A percentile compares a stretch with the other conserved stretches of the same genome.
Conservation (phyloP, 2,329 filamentous ascomycete genomes). For the Nannizziopsis arthrosporioides region DNA sequence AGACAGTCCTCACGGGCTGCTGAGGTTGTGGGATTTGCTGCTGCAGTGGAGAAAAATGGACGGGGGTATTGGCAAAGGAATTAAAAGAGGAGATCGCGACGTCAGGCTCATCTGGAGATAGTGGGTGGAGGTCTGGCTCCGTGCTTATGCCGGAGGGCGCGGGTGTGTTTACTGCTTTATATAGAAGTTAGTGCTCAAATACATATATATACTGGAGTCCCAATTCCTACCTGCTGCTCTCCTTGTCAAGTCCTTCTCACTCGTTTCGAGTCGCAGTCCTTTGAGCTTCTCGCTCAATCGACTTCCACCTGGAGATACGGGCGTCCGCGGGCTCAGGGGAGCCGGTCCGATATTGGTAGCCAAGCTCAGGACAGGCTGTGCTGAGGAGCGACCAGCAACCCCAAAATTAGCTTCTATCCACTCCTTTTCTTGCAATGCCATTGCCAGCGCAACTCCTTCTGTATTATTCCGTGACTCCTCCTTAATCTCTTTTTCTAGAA, state of each 20-base stretch:
- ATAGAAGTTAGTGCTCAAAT: background rate
- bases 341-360: conserved; percentile 18
- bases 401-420: conserved; percentile 81
- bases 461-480: conserved; percentile 60
- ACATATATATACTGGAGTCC: background rate
- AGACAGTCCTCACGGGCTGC: conserved; percentile 20
- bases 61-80: conserved; percentile 42
- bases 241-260: conserved; percentile 50
- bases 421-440: conserved; percentile 69
- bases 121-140: conserved; percentile 32
- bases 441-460: conserved; percentile 72
- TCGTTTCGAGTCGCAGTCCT: conserved; percentile 67
- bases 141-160: conserved; percentile 13
- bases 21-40: conserved; percentile 8
- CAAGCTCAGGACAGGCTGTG: conserved; percentile 26
- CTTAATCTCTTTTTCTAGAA: conserved; percentile 65
- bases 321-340: conserved; percentile 41
- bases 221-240: conserved; percentile 40
- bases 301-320: conserved; percentile 52
- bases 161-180: conserved; percentile 1
- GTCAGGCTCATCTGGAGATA: conserved; percentile 53
- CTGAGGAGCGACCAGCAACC: conserved; percentile 28
- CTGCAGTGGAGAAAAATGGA: conserved; percentile 20
- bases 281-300: conserved; percentile 67
- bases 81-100: conserved; percentile 53